These are phyloP conservation scores for Alectoria sarmentosa DNA, from an alignment of 495 filamentous ascomycete species.

Conservation along the genomic window DNA sequence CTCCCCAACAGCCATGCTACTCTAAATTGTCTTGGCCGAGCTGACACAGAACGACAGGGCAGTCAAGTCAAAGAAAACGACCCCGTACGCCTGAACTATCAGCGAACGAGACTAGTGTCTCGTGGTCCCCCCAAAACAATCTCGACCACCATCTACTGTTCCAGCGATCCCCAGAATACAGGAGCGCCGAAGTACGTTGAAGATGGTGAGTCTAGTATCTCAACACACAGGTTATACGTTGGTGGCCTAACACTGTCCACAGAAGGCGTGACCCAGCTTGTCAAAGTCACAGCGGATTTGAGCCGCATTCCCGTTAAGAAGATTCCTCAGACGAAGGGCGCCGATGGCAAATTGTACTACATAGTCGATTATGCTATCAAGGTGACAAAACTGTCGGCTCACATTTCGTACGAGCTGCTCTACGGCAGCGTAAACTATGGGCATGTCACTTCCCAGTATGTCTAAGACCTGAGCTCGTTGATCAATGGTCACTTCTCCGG, in stretches of 20 bases:
- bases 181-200: slow-evolving; percentile 20
- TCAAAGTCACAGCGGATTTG: slow-evolving; percentile 19
- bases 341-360: slow-evolving; percentile 28
- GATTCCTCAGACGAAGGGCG: slow-evolving; percentile 12
- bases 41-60: slow-evolving; percentile 20
- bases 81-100: slow-evolving; percentile 20
- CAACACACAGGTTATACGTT: neutral
- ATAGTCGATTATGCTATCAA: slow-evolving; percentile 25
- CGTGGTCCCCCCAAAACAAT: slow-evolving; percentile 21
- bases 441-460: slow-evolving; percentile 28
- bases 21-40: neutral
- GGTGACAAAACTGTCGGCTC: slow-evolving; percentile 28
- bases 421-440: slow-evolving; percentile 27
- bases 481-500: neutral
- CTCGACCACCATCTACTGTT: slow-evolving; percentile 17
- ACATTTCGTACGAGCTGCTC: slow-evolving; percentile 29
- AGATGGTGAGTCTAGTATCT: neutral
- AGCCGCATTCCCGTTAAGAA: slow-evolving; percentile 15
- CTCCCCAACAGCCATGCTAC: neutral
- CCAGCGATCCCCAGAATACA: slow-evolving; percentile 18
- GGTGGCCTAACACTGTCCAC: neutral
- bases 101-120: neutral
- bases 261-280: slow-evolving; percentile 17
- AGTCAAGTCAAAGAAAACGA: slow-evolving; percentile 25
- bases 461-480: slow-evolving; percentile 9